Conservation (phyloP, 192 early-diverging fungal genomes). For the Powellomyces hirtus region DNA sequence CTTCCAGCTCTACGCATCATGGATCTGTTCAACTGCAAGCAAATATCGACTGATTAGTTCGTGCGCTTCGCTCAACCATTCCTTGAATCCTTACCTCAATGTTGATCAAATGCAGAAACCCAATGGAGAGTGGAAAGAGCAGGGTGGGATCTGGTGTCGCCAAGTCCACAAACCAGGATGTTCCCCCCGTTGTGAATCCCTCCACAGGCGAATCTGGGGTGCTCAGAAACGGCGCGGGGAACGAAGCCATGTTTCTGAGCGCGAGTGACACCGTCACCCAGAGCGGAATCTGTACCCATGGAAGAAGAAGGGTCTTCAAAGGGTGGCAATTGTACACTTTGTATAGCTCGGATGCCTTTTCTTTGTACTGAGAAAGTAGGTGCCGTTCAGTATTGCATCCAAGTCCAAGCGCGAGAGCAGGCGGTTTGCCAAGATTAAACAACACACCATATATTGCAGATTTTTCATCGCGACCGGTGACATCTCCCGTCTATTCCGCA, state of each 20-base stretch:
- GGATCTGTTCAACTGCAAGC: constrained; percentile 13
- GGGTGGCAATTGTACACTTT: constrained; percentile 58
- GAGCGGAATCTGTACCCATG: constrained; percentile 74
- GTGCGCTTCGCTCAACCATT: not conserved
- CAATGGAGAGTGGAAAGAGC: constrained; percentile 67
- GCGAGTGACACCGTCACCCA: constrained; percentile 69
- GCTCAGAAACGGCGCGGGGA: constrained; percentile 53
- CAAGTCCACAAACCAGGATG: constrained; percentile 66
- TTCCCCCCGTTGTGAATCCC: constrained; percentile 59
- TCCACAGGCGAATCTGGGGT: constrained; percentile 35
- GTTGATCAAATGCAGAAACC: constrained; percentile 62
- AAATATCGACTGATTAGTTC: not conserved
- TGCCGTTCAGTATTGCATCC: not conserved
- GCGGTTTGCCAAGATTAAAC: not conserved
- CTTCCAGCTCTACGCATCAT: not conserved
- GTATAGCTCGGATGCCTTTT: constrained; percentile 49
- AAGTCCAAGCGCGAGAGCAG: too few species aligned
- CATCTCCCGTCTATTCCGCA: not conserved
- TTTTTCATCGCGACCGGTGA: not conserved
- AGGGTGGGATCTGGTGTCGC: constrained; percentile 61
- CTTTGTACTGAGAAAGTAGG: constrained; percentile 15
- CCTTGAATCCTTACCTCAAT: constrained; percentile 54
- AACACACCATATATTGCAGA: not conserved
- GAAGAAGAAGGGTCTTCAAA: constrained; percentile 59
- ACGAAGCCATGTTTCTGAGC: constrained; percentile 62